These are phyloP conservation scores for Wickerhamiella dianesei DNA, from an alignment of 805 yeast genomes.

Conservation along the genomic window DNA sequence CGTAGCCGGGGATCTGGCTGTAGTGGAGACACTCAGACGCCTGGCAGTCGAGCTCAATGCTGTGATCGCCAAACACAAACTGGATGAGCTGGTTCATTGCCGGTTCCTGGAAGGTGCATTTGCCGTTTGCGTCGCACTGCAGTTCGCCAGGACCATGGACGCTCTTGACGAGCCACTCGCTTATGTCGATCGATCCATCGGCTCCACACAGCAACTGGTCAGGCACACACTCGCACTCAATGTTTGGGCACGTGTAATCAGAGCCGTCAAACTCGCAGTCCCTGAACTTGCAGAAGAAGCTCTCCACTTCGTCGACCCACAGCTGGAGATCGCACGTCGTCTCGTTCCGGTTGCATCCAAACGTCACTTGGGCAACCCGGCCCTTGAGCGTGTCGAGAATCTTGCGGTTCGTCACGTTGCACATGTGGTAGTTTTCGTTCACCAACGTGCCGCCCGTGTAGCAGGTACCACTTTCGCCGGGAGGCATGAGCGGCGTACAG, in stretches of 20 bases:
- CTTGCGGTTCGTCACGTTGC: slow-evolving; percentile 82
- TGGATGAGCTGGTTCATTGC: slow-evolving; percentile 86
- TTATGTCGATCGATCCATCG: slow-evolving; percentile 83
- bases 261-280: slow-evolving; percentile 59
- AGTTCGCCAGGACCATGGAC: slow-evolving; percentile 91
- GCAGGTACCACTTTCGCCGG: slow-evolving; percentile 68
- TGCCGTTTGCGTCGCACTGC: slow-evolving; percentile 49
- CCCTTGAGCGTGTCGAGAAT: slow-evolving; percentile 71
- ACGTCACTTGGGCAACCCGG: slow-evolving; percentile 78
- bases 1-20: slow-evolving; percentile 86
- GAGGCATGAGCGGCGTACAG: slow-evolving; percentile 83
- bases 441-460: slow-evolving; percentile 75
- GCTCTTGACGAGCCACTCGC: slow-evolving; percentile 81
- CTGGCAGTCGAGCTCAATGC: slow-evolving; percentile 63
- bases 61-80: slow-evolving; percentile 89
- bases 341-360: slow-evolving; percentile 62
- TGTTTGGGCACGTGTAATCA: slow-evolving; percentile 61
- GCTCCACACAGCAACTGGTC: slow-evolving; percentile 91
- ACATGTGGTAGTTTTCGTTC: slow-evolving; percentile 72
- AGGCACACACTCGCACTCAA: slow-evolving; percentile 81
- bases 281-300: slow-evolving; percentile 75
- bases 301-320: slow-evolving; percentile 85
- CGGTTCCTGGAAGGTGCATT: slow-evolving; percentile 82
- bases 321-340: slow-evolving; percentile 76
- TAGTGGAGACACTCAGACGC: slow-evolving; percentile 89